Evolutionary conservation across 202 grass and related monocot genomes (phyloP), one percentile per base, ranked within the genome.

Genomic region (Zizania palustris): DNA sequence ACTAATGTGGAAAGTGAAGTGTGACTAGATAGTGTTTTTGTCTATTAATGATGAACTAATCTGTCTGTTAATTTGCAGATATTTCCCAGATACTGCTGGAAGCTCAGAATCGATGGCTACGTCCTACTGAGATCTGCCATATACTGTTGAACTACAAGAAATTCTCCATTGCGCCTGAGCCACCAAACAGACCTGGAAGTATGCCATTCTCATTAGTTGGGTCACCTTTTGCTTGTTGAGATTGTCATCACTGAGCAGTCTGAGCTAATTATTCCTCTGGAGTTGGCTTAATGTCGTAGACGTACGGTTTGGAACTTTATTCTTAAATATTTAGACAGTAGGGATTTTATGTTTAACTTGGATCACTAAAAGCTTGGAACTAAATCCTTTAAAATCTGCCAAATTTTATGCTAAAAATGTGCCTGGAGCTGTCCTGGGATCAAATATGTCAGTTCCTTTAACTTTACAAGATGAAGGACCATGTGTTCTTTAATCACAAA

Each of bases 111-210:
- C 72, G 93, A 61, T 97, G 93, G 93, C 63, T 97, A 60, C 88
- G 93, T 6, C 88, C 93, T 39, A 80, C 88, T 2, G 93, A 97
- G 93, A 97, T 97, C 63, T 91, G 88, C 63, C 90, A 97, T 76
- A 91, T 97, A 75, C 89, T 97, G 63, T 81, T 79, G 46, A 97
- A 93, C 35, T 80, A 97, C 85, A 91, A 78, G 72, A 89, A 87
- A 57, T 97, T 97, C 41, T 63, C 70, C 45, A 89, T 97, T 83
- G 88, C 93, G 18, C 93, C 90, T 1, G 93, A 93, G 72, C 90
- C 93, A 13, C 88, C 93, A 15, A 85, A 91, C 83, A 97, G 55
- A 84, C 93, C 93, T 85, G 67, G 66, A 82, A 97, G 93, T 97
- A 97, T 78, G 75, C 54, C 45, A 64, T 68, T 57, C 60, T 48